Evolutionary conservation across 23 red algal genomes (phyloP).

Genomic region (Gracilaria vermiculophylla): DNA sequence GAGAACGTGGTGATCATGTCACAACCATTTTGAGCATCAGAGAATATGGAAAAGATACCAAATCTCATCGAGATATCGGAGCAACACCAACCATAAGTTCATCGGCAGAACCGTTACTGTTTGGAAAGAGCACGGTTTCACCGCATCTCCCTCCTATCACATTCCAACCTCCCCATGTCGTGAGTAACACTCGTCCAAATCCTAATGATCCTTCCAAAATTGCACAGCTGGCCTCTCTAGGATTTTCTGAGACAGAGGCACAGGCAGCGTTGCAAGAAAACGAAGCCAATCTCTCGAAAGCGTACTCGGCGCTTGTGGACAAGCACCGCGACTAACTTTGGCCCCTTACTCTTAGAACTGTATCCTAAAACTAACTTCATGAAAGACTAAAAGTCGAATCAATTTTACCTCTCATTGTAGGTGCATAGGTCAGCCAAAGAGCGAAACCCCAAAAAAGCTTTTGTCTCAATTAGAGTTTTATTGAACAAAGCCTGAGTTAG

Average conservation of each 20-base stretch:
- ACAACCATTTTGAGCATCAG: constrained; percentile 16
- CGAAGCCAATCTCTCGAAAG: constrained; percentile 37
- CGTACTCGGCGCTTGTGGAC: constrained; percentile 42
- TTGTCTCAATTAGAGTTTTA: no score
- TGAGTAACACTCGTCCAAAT: background rate
- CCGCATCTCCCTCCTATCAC: constrained; percentile 27
- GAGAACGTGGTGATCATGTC: constrained; percentile 62
- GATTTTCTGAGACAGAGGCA: constrained; percentile 31
- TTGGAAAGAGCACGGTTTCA: constrained; percentile 49
- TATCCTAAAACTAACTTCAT: background rate
- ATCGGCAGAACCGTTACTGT: constrained; percentile 41
- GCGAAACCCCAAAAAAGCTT: no score
- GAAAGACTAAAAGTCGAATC: background rate
- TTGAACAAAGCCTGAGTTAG: background rate
- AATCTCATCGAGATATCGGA: background rate
- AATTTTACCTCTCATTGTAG: background rate
- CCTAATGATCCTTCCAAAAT: constrained; percentile 45
- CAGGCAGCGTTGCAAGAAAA: constrained; percentile 30
- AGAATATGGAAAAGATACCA: background rate
- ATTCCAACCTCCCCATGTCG: constrained; percentile 7
- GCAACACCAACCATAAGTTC: background rate
- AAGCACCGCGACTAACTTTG: constrained; percentile 13
- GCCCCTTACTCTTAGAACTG: background rate
- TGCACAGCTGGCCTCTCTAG: constrained; percentile 36
- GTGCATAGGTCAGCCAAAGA: no score